A percentile compares a stretch with the other conserved stretches of the same genome.
These are phyloP conservation scores for Nemania bipapillata DNA, from an alignment of 2,329 filamentous ascomycete genomes.

Conservation along the genomic window DNA sequence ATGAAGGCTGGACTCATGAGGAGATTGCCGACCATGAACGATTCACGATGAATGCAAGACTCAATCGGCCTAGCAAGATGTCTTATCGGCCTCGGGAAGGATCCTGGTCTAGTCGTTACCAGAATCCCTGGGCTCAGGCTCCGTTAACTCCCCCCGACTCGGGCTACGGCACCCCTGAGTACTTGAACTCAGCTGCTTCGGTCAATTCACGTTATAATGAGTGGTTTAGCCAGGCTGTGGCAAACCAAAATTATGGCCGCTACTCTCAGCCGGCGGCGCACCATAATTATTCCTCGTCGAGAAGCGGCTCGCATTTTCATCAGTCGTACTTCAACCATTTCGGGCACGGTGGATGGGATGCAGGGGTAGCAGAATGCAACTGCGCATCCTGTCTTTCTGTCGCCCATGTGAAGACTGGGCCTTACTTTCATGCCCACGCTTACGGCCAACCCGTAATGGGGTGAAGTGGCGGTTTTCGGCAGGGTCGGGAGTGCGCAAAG, in stretches of 20 bases:
- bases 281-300: slow-evolving; percentile 52
- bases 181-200: slow-evolving; percentile 65
- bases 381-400: slow-evolving; percentile 60
- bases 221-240: slow-evolving; percentile 61
- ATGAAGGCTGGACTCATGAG: slow-evolving; percentile 63
- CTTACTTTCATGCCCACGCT: slow-evolving; percentile 61
- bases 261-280: slow-evolving; percentile 60
- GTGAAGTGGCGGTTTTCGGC: slow-evolving; percentile 46
- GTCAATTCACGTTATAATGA: slow-evolving; percentile 67
- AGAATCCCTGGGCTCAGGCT: slow-evolving; percentile 55
- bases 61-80: slow-evolving; percentile 43
- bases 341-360: slow-evolving; percentile 64
- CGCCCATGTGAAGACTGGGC: slow-evolving; percentile 56
- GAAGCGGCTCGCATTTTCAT: slow-evolving; percentile 55
- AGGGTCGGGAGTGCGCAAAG: not conserved
- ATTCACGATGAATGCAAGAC: slow-evolving; percentile 57
- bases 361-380: slow-evolving; percentile 61
- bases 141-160: slow-evolving; percentile 70
- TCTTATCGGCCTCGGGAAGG: slow-evolving; percentile 60
- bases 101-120: slow-evolving; percentile 57
- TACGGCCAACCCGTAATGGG: slow-evolving; percentile 68
- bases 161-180: slow-evolving; percentile 70
- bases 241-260: slow-evolving; percentile 50
- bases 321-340: slow-evolving; percentile 62
- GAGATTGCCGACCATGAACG: slow-evolving; percentile 66